phyloP scores from a whole-genome alignment of 75 land plant genomes.

The Picea glauca region DNA sequence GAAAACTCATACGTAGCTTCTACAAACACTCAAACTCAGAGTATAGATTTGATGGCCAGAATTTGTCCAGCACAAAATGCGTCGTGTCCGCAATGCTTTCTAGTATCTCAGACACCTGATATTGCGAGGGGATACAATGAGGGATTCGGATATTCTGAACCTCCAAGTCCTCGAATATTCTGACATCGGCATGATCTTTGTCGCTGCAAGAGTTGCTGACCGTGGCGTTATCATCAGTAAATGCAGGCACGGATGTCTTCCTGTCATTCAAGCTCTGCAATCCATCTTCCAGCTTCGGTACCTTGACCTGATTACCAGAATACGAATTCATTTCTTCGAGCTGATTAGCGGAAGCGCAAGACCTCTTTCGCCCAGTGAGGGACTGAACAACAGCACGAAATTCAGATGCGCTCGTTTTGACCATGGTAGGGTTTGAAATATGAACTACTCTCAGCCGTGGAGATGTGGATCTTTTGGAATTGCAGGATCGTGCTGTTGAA shows the following conservation, averaged over 20 bases:
- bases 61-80: not conserved
- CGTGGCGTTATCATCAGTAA: not conserved
- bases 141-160: not conserved
- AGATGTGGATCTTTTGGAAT: not conserved
- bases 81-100: not conserved
- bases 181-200: not conserved
- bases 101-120: not conserved
- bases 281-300: no score
- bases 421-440: not conserved
- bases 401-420: not conserved
- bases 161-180: not conserved
- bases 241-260: not conserved
- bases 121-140: not conserved
- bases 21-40: not conserved
- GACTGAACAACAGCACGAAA: not conserved
- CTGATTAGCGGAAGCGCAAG: not conserved
- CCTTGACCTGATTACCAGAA: not conserved
- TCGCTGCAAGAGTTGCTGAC: not conserved
- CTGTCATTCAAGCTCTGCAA: no score
- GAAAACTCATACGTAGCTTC: not conserved
- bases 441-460: no score
- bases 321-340: not conserved
- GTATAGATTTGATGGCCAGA: not conserved
- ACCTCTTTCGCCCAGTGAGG: not conserved
- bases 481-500: not conserved